phyloP scores from a whole-genome alignment of 177 flowering plant species.

The Vitis hybrid region DNA sequence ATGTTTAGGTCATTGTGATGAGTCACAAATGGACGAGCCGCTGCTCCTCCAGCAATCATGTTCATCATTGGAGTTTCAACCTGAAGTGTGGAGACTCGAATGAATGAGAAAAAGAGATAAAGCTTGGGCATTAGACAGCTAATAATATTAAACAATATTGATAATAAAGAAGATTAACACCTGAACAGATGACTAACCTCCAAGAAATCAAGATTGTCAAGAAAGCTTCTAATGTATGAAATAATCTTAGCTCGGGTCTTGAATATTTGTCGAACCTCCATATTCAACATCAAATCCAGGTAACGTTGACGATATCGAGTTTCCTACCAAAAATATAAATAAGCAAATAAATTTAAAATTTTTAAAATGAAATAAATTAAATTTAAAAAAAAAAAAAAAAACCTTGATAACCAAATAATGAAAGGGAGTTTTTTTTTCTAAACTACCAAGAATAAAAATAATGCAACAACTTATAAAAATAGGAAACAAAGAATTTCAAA shows the following conservation, averaged over 20 bases:
- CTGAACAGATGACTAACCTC: constrained; percentile 55
- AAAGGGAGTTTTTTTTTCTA: too few species aligned
- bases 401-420: too few species aligned
- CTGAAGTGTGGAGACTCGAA: constrained; percentile 25
- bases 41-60: constrained; percentile 98
- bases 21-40: constrained; percentile 94
- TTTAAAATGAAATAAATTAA: constrained; percentile 13
- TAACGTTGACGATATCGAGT: constrained; percentile 93
- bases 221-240: constrained; percentile 60
- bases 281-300: constrained; percentile 80
- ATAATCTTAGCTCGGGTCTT: constrained; percentile 72
- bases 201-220: constrained; percentile 73
- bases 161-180: not conserved
- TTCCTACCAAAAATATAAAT: constrained; percentile 48
- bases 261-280: constrained; percentile 84
- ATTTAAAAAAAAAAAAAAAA: not conserved
- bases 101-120: not conserved
- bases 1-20: constrained; percentile 91
- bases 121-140: not conserved
- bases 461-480: too few species aligned
- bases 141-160: not conserved
- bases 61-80: constrained; percentile 99
- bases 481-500: too few species aligned
- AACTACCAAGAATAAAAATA: too few species aligned
- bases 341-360: too few species aligned